Evolutionary conservation across 306 rosid genomes (phyloP).

Genomic region (Senna siamea): DNA sequence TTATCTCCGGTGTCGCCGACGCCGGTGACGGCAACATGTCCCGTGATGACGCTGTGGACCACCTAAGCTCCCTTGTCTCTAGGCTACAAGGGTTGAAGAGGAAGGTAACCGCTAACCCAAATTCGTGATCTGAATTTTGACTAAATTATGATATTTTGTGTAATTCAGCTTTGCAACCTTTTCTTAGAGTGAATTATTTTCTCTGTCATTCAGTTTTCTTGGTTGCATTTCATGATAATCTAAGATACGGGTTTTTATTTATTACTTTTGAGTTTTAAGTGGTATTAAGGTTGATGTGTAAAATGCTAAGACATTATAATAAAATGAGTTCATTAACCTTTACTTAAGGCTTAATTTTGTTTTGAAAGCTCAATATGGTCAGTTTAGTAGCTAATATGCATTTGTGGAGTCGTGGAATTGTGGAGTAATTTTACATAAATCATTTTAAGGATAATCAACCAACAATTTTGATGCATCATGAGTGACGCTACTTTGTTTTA

Average conservation of each 20-base stretch:
- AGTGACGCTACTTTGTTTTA: background rate
- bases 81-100: conserved; percentile 87
- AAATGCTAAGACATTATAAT: background rate
- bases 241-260: conserved; percentile 4
- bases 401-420: too few species aligned
- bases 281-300: conserved; percentile 7
- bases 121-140: conserved; percentile 24
- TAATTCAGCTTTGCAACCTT: background rate
- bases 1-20: conserved; percentile 65
- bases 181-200: background rate
- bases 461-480: conserved; percentile 14
- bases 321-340: background rate
- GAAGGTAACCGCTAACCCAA: conserved; percentile 61
- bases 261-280: conserved; percentile 12
- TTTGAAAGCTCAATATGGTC: background rate
- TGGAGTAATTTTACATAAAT: background rate
- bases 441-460: background rate
- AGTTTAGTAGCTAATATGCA: background rate
- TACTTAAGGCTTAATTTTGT: background rate
- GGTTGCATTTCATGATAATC: background rate
- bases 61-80: conserved; percentile 82
- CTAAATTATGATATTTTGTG: background rate
- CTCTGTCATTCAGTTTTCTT: background rate
- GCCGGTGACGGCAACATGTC: conserved; percentile 51
- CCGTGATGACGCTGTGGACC: conserved; percentile 67